Percentiles rank a stretch among this genome's conserved stretches.
These are phyloP conservation scores for Trichophyton verrucosum DNA, from an alignment of 2,329 filamentous ascomycete species.

Conservation along the genomic window DNA sequence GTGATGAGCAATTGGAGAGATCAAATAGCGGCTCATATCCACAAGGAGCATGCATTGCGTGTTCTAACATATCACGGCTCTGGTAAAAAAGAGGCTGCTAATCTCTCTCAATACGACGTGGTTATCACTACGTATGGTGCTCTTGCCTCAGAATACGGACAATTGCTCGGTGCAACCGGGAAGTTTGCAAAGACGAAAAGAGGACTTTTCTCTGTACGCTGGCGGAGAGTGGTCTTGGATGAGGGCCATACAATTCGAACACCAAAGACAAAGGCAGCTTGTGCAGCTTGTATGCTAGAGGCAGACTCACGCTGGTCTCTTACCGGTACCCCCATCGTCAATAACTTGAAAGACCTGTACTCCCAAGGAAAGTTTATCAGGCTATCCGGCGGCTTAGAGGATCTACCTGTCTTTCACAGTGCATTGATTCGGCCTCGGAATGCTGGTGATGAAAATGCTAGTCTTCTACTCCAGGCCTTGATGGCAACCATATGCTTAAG, in stretches of 20 bases:
- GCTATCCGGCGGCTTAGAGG: slow-evolving; percentile 62
- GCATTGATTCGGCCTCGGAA: slow-evolving; percentile 58
- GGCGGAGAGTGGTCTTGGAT: slow-evolving; percentile 69
- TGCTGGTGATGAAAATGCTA: slow-evolving; percentile 44
- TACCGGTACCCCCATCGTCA: slow-evolving; percentile 73
- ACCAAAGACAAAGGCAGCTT: slow-evolving; percentile 56
- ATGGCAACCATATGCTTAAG: slow-evolving; percentile 73
- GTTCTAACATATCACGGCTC: slow-evolving; percentile 64
- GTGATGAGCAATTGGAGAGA: slow-evolving; percentile 87
- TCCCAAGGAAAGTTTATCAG: slow-evolving; percentile 66
- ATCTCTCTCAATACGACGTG: slow-evolving; percentile 57
- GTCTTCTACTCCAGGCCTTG: slow-evolving; percentile 56
- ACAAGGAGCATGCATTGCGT: slow-evolving; percentile 48
- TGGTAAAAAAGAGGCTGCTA: slow-evolving; percentile 44
- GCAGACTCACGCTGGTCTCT: slow-evolving; percentile 67
- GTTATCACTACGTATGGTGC: slow-evolving; percentile 79
- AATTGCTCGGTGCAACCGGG: slow-evolving; percentile 33
- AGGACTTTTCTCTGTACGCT: slow-evolving; percentile 52
- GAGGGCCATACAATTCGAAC: slow-evolving; percentile 78
- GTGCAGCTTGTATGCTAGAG: slow-evolving; percentile 54
- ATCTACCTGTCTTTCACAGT: slow-evolving; percentile 59
- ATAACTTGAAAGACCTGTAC: slow-evolving; percentile 68
- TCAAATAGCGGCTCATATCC: slow-evolving; percentile 63
- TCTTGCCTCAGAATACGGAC: slow-evolving; percentile 52
- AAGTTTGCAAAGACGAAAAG: slow-evolving; percentile 30